Conservation (phyloP, 148 eudicot species). For the Amaranthus palmeri region DNA sequence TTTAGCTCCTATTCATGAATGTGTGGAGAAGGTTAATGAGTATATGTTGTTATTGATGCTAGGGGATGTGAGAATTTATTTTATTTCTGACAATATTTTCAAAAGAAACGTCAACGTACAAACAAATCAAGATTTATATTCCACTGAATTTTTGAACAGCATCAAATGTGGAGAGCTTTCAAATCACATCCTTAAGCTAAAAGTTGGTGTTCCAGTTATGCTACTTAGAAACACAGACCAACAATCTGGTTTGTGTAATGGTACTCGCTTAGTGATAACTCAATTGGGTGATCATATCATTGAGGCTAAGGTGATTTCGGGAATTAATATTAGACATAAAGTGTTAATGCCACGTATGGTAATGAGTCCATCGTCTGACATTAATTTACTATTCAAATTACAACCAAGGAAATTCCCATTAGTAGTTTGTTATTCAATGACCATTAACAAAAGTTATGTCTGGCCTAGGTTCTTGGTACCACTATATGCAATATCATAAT, state of each 20-base stretch:
- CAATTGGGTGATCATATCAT: background rate
- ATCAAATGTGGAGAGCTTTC: slow-evolving; percentile 2
- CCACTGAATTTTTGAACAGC: background rate
- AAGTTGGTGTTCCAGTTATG: slow-evolving; percentile 8
- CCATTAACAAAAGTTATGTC: background rate
- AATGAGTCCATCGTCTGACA: background rate
- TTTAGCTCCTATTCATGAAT: background rate
- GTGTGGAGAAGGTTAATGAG: background rate
- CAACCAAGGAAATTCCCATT: background rate
- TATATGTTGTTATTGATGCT: background rate
- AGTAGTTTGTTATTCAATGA: slow-evolving; percentile 3
- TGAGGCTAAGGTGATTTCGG: background rate
- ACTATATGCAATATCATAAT: no score
- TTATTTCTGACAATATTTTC: background rate
- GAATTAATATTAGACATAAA: slow-evolving; percentile 4
- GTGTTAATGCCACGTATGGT: slow-evolving; percentile 2
- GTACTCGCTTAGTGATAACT: background rate
- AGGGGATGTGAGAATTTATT: background rate
- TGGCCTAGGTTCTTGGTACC: no score
- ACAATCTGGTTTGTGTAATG: background rate
- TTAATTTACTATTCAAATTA: background rate
- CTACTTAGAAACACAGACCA: slow-evolving; percentile 6
- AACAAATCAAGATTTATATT: background rate
- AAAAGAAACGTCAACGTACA: background rate
- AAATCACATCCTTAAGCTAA: background rate